phyloP scores from a whole-genome alignment of 345 rosid species.

The Sonneratia alba region DNA sequence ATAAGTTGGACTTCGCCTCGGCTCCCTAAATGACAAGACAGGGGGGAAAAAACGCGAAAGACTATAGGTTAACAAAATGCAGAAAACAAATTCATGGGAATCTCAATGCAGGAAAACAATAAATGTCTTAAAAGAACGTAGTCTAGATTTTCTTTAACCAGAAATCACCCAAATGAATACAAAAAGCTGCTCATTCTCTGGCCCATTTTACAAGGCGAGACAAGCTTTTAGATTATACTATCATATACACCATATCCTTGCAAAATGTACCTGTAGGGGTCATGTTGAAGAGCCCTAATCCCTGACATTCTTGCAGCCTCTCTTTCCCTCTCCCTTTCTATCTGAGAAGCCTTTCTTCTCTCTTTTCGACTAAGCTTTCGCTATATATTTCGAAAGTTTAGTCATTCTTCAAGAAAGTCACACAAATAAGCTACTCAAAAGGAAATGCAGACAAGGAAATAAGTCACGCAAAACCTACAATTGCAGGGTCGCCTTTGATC shows the following conservation, averaged over 20 bases:
- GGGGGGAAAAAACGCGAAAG: neutral
- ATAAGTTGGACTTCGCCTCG: constrained; percentile 90
- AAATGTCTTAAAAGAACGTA: neutral
- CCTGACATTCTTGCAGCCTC: constrained; percentile 64
- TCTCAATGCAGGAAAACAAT: neutral
- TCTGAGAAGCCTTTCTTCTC: constrained; percentile 90
- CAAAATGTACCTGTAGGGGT: constrained; percentile 69
- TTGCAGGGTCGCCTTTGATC: constrained; percentile 93
- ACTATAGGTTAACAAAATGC: neutral
- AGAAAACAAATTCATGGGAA: neutral
- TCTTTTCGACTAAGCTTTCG: constrained; percentile 94
- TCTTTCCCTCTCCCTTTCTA: constrained; percentile 88
- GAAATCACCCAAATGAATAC: neutral
- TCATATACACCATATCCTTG: neutral
- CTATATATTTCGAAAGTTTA: constrained; percentile 29
- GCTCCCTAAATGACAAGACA: constrained; percentile 35
- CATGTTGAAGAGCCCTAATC: constrained; percentile 58
- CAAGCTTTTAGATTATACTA: neutral
- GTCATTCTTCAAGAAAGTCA: neutral
- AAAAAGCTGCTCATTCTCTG: neutral
- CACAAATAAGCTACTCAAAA: neutral
- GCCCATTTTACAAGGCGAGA: neutral
- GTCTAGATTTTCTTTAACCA: neutral
- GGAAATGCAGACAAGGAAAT: neutral
- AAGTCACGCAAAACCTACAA: constrained; percentile 47